phyloP scores from a whole-genome alignment of 139 green algal genomes.

The Picochlorum sp. region DNA sequence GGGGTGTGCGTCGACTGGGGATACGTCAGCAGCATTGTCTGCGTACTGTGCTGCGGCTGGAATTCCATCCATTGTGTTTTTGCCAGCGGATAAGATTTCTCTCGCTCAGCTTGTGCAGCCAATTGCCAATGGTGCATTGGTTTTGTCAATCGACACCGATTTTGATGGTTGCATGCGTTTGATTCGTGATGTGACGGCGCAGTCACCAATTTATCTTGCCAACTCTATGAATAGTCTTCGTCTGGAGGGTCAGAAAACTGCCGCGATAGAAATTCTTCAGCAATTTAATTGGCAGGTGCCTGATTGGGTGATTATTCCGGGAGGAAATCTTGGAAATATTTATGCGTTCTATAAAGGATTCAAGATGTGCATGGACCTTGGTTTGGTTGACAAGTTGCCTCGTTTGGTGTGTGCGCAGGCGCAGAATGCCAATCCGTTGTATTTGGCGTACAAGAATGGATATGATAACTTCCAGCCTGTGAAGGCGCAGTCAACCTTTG shows the following conservation, averaged over 20 bases:
- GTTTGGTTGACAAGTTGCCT: conserved; percentile 82
- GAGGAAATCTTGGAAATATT: conserved; percentile 99
- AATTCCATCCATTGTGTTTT: conserved; percentile 99
- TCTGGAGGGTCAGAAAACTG: conserved; percentile 99
- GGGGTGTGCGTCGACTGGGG: conserved; percentile 95
- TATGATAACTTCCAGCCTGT: conserved; percentile 76
- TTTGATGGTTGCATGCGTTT: conserved; percentile 99
- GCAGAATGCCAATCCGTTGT: conserved; percentile 96
- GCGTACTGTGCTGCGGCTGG: conserved; percentile 93
- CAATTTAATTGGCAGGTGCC: conserved; percentile 99
- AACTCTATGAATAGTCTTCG: conserved; percentile 98
- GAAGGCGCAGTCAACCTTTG: conserved; percentile 93
- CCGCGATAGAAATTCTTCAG: conserved; percentile 98
- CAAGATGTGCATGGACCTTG: conserved; percentile 86
- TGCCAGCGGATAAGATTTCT: conserved; percentile 97
- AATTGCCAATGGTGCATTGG: conserved; percentile 96
- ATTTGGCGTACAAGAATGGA: conserved; percentile 75
- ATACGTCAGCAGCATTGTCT: conserved; percentile 94
- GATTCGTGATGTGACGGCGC: conserved; percentile 86
- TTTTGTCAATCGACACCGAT: conserved; percentile 98
- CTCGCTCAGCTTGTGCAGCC: conserved; percentile 98
- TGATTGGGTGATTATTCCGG: conserved; percentile 96
- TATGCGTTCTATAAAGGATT: conserved; percentile 99
- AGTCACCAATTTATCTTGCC: conserved; percentile 97
- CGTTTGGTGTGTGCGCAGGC: conserved; percentile 85